phyloP scores from a whole-genome alignment of 257 asterid genomes.

The Buddleja alternifolia region DNA sequence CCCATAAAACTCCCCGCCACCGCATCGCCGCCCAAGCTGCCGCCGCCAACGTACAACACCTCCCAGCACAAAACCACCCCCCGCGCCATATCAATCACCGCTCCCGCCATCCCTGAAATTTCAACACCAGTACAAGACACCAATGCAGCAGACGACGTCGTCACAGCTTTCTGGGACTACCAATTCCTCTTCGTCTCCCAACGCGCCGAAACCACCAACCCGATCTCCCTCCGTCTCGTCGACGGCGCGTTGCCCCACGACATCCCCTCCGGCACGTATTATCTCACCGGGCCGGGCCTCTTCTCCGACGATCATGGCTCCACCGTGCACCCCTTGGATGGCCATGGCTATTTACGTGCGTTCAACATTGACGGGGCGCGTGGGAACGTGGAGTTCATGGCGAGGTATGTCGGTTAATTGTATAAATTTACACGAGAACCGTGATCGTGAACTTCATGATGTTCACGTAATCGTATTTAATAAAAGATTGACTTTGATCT shows the following conservation, averaged over 20 bases:
- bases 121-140: constrained; percentile 22
- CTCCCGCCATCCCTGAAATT: constrained; percentile 37
- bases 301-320: constrained; percentile 95
- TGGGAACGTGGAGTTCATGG: constrained; percentile 75
- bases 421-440: too few species aligned
- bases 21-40: constrained; percentile 44
- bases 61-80: constrained; percentile 44
- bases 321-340: constrained; percentile 96
- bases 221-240: constrained; percentile 68
- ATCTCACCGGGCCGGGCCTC: constrained; percentile 89
- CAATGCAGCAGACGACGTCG: constrained; percentile 51
- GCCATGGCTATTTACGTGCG: constrained; percentile 85
- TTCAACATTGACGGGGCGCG: constrained; percentile 52
- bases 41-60: constrained; percentile 44
- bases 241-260: constrained; percentile 81
- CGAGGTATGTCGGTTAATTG: too few species aligned
- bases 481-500: too few species aligned
- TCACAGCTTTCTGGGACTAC: constrained; percentile 86
- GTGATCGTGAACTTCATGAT: too few species aligned
- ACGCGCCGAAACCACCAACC: constrained; percentile 71
- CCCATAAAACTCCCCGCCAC: constrained; percentile 50
- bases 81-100: constrained; percentile 70
- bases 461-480: too few species aligned
- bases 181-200: constrained; percentile 89
- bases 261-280: constrained; percentile 86